phyloP scores from a whole-genome alignment of 371 early-diverging fungal genomes.

The Umbelopsis sp. region DNA sequence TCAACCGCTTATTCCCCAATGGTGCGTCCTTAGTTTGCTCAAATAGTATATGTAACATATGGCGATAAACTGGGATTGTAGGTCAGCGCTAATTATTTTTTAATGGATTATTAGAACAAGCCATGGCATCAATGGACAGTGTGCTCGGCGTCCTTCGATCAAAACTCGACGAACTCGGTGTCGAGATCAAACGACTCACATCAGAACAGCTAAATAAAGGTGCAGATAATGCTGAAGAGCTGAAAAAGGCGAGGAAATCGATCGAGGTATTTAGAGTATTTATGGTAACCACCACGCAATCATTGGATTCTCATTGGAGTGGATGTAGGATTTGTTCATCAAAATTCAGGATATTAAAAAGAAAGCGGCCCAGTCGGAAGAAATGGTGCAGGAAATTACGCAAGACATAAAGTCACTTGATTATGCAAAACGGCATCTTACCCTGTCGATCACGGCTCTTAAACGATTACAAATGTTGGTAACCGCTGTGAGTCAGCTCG shows the following conservation, averaged over 20 bases:
- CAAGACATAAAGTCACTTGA: conserved; percentile 94
- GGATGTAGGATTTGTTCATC: conserved; percentile 68
- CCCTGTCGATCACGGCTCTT: conserved; percentile 78
- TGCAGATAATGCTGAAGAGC: conserved; percentile 58
- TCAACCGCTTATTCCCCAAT: conserved; percentile 84
- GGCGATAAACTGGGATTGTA: too few species aligned
- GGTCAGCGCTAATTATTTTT: too few species aligned
- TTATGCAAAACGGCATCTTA: conserved; percentile 89
- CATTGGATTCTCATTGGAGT: conserved; percentile 21
- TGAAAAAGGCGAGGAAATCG: conserved; percentile 69
- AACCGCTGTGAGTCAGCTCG: conserved; percentile 80
- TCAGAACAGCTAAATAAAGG: conserved; percentile 69
- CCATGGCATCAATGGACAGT: conserved; percentile 70
- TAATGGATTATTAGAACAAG: conserved; percentile 57
- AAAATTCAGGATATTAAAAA: conserved; percentile 82
- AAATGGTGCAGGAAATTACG: conserved; percentile 92
- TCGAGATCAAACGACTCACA: conserved; percentile 72
- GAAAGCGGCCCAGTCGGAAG: conserved; percentile 85
- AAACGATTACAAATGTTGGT: conserved; percentile 90
- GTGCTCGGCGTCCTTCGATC: conserved; percentile 64
- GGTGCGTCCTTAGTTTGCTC: conserved; percentile 39
- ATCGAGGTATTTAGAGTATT: conserved; percentile 58
- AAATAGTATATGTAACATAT: too few species aligned
- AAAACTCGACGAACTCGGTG: conserved; percentile 61
- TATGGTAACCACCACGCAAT: conserved; percentile 17